These are phyloP conservation scores for Leptodermis oblonga DNA, from an alignment of 257 asterid genomes.

Conservation along the genomic window DNA sequence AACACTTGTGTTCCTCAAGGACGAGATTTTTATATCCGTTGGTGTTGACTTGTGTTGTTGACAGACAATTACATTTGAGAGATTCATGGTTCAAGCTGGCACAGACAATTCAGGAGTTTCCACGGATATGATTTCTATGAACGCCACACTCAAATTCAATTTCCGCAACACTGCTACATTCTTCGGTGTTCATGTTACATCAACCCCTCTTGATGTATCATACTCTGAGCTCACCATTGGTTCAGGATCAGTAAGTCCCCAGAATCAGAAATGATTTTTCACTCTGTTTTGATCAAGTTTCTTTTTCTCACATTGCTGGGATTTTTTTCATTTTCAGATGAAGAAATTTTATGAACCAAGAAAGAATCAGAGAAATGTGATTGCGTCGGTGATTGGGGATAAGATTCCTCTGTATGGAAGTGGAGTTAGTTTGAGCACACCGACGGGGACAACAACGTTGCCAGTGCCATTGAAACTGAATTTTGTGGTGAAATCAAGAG, in stretches of 20 bases:
- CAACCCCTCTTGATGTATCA: slow-evolving; percentile 57
- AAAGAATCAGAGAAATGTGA: slow-evolving; percentile 48
- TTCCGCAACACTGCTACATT: slow-evolving; percentile 64
- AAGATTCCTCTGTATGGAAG: slow-evolving; percentile 79
- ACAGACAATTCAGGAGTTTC: slow-evolving; percentile 61
- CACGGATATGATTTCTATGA: slow-evolving; percentile 72
- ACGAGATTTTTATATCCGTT: neutral
- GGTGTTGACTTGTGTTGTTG: slow-evolving; percentile 10
- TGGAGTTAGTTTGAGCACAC: slow-evolving; percentile 69
- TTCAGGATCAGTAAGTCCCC: slow-evolving; percentile 55
- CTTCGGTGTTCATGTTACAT: slow-evolving; percentile 71
- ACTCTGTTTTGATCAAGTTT: neutral
- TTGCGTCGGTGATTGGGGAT: slow-evolving; percentile 53
- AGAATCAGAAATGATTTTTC: no score
- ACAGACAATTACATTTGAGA: slow-evolving; percentile 66
- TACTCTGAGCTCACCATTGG: slow-evolving; percentile 57
- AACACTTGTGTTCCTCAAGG: neutral
- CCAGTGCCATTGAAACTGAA: slow-evolving; percentile 57
- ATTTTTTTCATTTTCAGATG: slow-evolving; percentile 49
- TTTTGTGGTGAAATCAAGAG: slow-evolving; percentile 64
- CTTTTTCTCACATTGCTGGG: neutral
- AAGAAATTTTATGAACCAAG: slow-evolving; percentile 65
- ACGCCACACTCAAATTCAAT: slow-evolving; percentile 55
- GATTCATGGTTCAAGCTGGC: slow-evolving; percentile 69
- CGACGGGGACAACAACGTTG: slow-evolving; percentile 44